Conservation (phyloP, 2,329 filamentous ascomycete genomes). For the Cladosporium oxysporum region DNA sequence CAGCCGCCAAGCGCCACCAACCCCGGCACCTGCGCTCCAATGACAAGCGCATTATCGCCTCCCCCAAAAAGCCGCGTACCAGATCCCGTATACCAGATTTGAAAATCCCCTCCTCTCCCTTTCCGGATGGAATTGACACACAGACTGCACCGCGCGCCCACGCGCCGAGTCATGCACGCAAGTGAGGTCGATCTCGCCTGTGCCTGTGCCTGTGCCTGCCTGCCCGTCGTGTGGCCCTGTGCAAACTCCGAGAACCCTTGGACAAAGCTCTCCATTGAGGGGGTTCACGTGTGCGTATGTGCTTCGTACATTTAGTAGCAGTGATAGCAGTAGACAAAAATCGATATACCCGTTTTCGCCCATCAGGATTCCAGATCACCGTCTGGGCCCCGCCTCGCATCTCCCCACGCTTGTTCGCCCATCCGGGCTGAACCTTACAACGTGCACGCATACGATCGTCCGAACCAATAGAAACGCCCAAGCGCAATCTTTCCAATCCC, state of each 20-base stretch:
- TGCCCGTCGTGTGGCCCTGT: background rate
- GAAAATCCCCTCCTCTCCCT: background rate
- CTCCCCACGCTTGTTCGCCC: background rate
- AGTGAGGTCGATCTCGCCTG: background rate
- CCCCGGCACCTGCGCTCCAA: background rate
- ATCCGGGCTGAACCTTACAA: background rate
- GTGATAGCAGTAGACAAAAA: background rate
- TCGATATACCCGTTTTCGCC: background rate
- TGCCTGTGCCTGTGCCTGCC: too few relatives aligned
- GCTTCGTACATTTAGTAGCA: too few relatives aligned
- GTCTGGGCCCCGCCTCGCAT: background rate
- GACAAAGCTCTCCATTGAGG: background rate
- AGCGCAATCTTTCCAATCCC: background rate
- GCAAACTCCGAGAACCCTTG: constrained; percentile 3
- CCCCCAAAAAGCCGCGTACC: background rate
- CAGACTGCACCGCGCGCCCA: constrained; percentile 1
- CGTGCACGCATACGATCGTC: background rate
- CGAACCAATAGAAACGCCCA: background rate
- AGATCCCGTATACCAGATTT: background rate
- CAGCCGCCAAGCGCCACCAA: background rate
- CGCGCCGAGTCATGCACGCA: constrained; percentile 6
- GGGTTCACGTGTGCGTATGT: too few relatives aligned
- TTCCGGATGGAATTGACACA: background rate
- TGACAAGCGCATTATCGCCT: background rate
- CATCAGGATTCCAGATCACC: background rate